These are phyloP conservation scores for Suzukiozyma palmioleophila DNA, from an alignment of 1,139 yeast genomes.

Conservation along the genomic window DNA sequence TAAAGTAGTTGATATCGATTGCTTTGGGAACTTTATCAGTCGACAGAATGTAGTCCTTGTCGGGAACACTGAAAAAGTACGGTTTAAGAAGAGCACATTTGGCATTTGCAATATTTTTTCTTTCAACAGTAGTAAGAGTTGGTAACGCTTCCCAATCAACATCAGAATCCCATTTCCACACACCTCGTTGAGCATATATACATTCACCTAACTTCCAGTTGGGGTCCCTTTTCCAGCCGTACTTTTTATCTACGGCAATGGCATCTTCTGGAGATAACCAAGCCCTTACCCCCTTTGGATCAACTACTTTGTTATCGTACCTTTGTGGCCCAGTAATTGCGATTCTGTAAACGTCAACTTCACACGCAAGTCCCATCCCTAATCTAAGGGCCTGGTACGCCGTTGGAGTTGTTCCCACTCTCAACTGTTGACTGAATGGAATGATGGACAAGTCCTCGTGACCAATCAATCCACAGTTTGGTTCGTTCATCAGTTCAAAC, in stretches of 20 bases:
- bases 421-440: slow-evolving; percentile 53
- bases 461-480: slow-evolving; percentile 65
- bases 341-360: slow-evolving; percentile 63
- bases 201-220: slow-evolving; percentile 74
- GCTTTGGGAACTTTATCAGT: slow-evolving; percentile 22
- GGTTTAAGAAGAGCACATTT: slow-evolving; percentile 27
- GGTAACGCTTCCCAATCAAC: slow-evolving; percentile 18
- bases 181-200: slow-evolving; percentile 72
- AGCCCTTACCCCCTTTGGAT: slow-evolving; percentile 62
- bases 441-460: slow-evolving; percentile 40
- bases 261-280: slow-evolving; percentile 57
- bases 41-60: slow-evolving; percentile 16
- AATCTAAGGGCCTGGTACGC: slow-evolving; percentile 54
- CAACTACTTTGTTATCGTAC: slow-evolving; percentile 49
- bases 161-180: slow-evolving; percentile 54
- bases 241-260: slow-evolving; percentile 45
- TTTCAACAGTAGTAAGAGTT: slow-evolving; percentile 17
- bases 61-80: slow-evolving; percentile 27
- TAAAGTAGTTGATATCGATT: slow-evolving; percentile 56
- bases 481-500: slow-evolving; percentile 85
- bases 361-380: slow-evolving; percentile 69
- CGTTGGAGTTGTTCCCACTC: slow-evolving; percentile 67
- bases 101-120: slow-evolving; percentile 31
- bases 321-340: slow-evolving; percentile 72
- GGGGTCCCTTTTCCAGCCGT: slow-evolving; percentile 63